phyloP scores from a whole-genome alignment of 73 alveolate species.

The Tetrahymena thermophila region DNA sequence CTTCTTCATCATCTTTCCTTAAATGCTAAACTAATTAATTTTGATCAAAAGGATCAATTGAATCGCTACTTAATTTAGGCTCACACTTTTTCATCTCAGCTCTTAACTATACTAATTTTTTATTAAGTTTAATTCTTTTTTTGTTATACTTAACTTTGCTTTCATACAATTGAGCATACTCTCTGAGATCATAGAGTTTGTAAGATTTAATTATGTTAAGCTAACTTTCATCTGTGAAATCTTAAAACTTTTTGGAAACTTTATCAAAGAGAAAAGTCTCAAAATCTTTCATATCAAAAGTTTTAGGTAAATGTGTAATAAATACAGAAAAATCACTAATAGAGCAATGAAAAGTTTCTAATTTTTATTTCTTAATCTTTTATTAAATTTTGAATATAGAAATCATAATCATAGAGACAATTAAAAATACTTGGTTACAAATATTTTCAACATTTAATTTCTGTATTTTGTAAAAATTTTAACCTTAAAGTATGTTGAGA shows the following conservation, averaged over 20 bases:
- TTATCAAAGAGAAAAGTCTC: neutral
- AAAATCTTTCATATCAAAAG: neutral
- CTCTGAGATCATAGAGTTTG: neutral
- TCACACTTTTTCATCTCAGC: neutral
- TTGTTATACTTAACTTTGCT: neutral
- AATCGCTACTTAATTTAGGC: neutral
- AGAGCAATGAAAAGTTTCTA: neutral
- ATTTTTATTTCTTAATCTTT: neutral
- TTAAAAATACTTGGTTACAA: neutral
- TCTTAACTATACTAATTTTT: neutral
- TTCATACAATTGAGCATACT: neutral
- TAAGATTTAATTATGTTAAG: neutral
- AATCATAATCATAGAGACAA: constrained; percentile 15
- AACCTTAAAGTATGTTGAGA: neutral
- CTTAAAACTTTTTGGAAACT: neutral
- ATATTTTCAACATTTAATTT: neutral
- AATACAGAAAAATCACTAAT: constrained; percentile 3
- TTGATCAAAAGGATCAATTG: neutral
- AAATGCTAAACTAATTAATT: neutral
- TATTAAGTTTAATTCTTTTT: neutral
- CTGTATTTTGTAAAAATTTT: neutral
- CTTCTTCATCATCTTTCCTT: neutral
- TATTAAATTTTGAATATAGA: neutral
- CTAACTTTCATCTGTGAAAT: neutral
- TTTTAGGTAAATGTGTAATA: neutral